phyloP scores from a whole-genome alignment of 2,329 filamentous ascomycete species.

The Aspergillus phoenicis region DNA sequence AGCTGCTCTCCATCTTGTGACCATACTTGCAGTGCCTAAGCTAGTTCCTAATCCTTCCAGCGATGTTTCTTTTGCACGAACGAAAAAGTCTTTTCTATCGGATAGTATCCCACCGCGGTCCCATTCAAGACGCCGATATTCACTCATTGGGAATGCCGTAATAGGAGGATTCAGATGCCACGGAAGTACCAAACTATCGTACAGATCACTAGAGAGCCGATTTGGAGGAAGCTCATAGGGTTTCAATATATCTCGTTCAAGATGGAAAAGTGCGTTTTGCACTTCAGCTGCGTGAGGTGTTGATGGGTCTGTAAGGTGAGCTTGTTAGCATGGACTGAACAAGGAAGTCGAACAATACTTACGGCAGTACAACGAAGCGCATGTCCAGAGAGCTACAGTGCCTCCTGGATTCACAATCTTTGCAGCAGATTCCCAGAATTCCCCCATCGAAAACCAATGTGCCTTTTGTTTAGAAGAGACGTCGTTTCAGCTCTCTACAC shows the following conservation, averaged over 20 bases:
- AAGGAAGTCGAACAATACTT: background rate
- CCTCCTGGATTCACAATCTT: conserved; percentile 11
- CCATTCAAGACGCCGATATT: background rate
- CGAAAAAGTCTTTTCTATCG: background rate
- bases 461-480: background rate
- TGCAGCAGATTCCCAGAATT: conserved; percentile 7
- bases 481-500: too few species aligned
- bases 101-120: background rate
- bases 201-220: conserved; percentile 43
- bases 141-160: conserved; percentile 39
- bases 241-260: conserved; percentile 41
- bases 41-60: conserved; percentile 26
- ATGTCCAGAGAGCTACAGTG: conserved; percentile 14
- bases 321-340: background rate
- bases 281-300: conserved; percentile 48
- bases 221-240: conserved; percentile 51
- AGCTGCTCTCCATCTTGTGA: conserved; percentile 47
- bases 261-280: conserved; percentile 44
- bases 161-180: conserved; percentile 48
- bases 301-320: conserved; percentile 21
- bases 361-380: conserved; percentile 3
- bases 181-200: conserved; percentile 51
- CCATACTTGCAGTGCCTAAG: conserved; percentile 42
- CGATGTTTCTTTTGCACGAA: conserved; percentile 18
- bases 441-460: conserved; percentile 17